Conservation (phyloP, 1,139 yeast genomes). For the Scheffersomyces titani region DNA sequence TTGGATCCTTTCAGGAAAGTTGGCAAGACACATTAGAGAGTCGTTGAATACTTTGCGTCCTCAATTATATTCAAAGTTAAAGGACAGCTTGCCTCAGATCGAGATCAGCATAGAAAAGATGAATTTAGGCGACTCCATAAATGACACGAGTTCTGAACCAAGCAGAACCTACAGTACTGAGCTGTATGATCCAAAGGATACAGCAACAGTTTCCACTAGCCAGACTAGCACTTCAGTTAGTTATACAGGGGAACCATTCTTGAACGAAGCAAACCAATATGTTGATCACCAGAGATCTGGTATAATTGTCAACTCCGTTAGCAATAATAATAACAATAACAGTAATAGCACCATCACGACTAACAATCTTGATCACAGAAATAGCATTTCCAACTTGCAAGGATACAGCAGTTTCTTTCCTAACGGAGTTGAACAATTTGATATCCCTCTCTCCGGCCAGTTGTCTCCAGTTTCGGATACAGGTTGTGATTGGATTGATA, state of each 20-base stretch:
- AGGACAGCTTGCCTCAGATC: slow-evolving; percentile 17
- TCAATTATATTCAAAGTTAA: slow-evolving; percentile 21
- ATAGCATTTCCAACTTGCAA: neutral
- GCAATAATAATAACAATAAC: neutral
- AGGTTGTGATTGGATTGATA: slow-evolving; percentile 58
- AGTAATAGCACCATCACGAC: neutral
- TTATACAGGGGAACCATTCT: neutral
- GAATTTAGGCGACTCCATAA: neutral
- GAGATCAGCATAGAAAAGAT: slow-evolving; percentile 5
- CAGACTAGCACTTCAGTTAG: neutral
- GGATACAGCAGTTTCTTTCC: neutral
- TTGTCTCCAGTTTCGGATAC: slow-evolving; percentile 46
- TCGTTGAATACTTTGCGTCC: slow-evolving; percentile 32
- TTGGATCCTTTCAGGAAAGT: slow-evolving; percentile 49
- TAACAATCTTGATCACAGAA: neutral
- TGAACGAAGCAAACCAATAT: neutral
- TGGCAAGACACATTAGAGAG: slow-evolving; percentile 46
- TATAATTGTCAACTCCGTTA: neutral
- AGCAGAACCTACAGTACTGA: neutral
- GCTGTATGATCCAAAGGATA: neutral
- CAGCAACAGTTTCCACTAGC: neutral
- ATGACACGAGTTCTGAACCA: neutral
- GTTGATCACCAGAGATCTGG: neutral
- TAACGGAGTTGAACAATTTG: neutral
- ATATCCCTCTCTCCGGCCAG: slow-evolving; percentile 2